Base-by-base conservation (phyloP, 2,329 filamentous ascomycete genomes). In the Aspergillaceae sp. region DNA sequence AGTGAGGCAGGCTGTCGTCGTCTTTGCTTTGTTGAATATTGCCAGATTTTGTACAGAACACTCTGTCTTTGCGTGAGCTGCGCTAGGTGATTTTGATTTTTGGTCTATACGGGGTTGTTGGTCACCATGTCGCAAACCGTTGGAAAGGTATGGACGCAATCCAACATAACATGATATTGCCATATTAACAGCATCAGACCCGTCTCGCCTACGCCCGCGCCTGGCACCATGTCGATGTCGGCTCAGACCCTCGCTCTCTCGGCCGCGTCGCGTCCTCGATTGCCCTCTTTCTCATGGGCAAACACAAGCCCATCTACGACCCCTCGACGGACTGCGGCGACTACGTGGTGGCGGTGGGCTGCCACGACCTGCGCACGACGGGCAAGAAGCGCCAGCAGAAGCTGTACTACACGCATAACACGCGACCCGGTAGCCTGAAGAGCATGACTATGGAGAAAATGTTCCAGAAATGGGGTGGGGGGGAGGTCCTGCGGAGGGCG, bases 251-350 rank as follows among this genome's bases (percentile, higher is more conserved):
- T 11, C 88, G 89, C 9, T 83, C 88, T n/a, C 84, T 96, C 36
- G 91, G 91, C 57, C 88, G 91, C 37, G 78, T 96, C 43, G 91
- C 91, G 51, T 88, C 85, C 44, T 82, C 85, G 52, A 95, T 96
- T 67, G 91, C 90, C 51, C 75, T 84, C 45, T 76, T 87, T 50
- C 81, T 96, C 44, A 96, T 97, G 90, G 92, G 92, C 72, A 98
- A 98, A 77, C 86, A 98, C 78, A 98, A 98, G 74, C 92, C 92
- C 26, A 95, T 92, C 68, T 98, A 83, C 74, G 87, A 97, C 71
- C 92, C 92, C 1, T 95, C 89, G 26, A 96, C 90, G 51, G 92
- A 98, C 76, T 97, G 92, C 77, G 92, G 92, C 58, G 92, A 98
- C 80, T 98, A 98, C 69, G 90, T 98, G 8, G 91, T 98, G 1